Evolutionary conservation across 768 basidiomycete species (phyloP), one percentile per base, ranked within the genome.

Genomic region (Phlebiopsis gigantea): DNA sequence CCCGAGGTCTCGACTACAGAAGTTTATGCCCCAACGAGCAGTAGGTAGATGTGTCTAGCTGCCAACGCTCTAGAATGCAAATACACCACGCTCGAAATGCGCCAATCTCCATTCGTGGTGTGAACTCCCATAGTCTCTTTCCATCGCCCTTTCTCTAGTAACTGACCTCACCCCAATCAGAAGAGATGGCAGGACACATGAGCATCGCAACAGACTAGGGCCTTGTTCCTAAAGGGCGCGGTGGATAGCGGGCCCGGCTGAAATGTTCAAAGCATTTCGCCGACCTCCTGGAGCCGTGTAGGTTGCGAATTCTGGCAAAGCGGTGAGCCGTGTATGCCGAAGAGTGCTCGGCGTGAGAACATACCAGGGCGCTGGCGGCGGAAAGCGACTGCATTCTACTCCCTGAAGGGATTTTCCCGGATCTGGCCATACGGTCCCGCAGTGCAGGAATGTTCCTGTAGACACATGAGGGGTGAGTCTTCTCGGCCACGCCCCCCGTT

Each of bases 341-440:
- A 25, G 44, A 19, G 5, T 19, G 12, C 24, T 45, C 24, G n/a
- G n/a, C n/a, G 44, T 45, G 44, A 19, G 44, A 45, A 19, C 10
- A 45, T 45, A 25, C n/a, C 15, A 25, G 44, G n/a, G 44, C 44
- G 44, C 44, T 9, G 47, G 17, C 28, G 47, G 29, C 47, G 28
- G 47, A 12, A 10, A n/a, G 15, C 26, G 21, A 17, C 28, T 30
- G 28, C 26, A 48, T 30, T 17, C 47, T 21, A 48, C 26, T 39
- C 44, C n/a, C 24, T 49, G 47, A 49, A 49, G 47, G 24, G 15
- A 19, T 8, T 26, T 54, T 54, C 8, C 42, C 53, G 42, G 53
- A 26, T 54, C 42, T 41, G 53, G 50, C 24, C 19, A 30, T 22
- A 22, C 50, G 50, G 50, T 41, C 17, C 50, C 50, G 50, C 19